Percentiles rank a stretch among this genome's conserved stretches.
Evolutionary conservation across 23 red algal species (phyloP).

Genomic region (Gracilaria gracilis): DNA sequence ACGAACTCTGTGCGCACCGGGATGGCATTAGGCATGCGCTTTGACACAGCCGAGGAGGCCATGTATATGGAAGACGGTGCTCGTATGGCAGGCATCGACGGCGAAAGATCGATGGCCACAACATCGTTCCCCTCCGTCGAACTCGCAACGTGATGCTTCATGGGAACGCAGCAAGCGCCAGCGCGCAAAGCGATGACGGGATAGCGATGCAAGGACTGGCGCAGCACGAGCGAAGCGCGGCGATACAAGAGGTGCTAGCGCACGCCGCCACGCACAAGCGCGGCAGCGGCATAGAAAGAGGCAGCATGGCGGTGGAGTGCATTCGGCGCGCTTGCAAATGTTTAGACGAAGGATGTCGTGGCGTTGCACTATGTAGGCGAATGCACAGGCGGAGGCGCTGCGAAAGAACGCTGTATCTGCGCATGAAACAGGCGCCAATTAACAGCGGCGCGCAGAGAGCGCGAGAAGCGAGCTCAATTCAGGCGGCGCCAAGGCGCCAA

Average conservation of each 20-base stretch:
- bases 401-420: background rate
- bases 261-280: background rate
- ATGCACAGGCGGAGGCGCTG: background rate
- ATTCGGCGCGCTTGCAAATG: background rate
- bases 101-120: constrained; percentile 18
- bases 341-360: background rate
- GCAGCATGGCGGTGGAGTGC: background rate
- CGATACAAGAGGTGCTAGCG: background rate
- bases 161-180: background rate
- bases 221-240: background rate
- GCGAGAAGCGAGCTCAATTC: background rate
- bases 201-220: background rate
- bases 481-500: background rate
- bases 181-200: background rate
- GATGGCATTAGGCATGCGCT: constrained; percentile 22
- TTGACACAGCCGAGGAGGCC: background rate
- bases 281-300: background rate
- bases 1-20: constrained; percentile 74
- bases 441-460: background rate
- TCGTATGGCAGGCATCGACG: constrained; percentile 23
- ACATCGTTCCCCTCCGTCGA: background rate
- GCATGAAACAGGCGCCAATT: no score
- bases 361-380: background rate
- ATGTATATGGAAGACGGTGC: background rate
- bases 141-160: constrained; percentile 20